A percentile compares a stretch with the other conserved stretches of the same genome.
Evolutionary conservation across 2,329 filamentous ascomycete species (phyloP).

Genomic region (Talaromyces atroroseus): DNA sequence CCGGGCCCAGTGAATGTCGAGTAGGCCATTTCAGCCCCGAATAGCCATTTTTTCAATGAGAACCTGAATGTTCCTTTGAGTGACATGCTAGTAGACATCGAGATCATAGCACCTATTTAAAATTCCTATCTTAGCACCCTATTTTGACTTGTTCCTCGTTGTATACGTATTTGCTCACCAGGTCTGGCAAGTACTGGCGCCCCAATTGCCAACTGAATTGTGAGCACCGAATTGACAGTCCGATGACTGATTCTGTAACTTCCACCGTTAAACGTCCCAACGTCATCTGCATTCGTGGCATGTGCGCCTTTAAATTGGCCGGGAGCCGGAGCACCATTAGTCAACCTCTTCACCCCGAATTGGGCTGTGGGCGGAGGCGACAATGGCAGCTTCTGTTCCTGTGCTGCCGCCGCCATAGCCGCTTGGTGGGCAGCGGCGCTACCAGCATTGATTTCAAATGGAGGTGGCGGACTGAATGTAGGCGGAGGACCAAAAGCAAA

Average conservation of each 20-base stretch:
- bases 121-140: neutral
- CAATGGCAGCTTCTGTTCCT: conserved; percentile 72
- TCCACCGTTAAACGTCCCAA: conserved; percentile 95
- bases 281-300: conserved; percentile 67
- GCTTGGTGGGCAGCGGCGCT: conserved; percentile 35
- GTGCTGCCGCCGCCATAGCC: conserved; percentile 77
- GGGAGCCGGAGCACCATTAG: conserved; percentile 39
- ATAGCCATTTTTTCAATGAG: conserved; percentile 82
- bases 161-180: conserved; percentile 39
- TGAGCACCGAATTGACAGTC: conserved; percentile 85
- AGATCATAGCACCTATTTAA: conserved; percentile 71
- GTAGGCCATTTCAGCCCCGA: conserved; percentile 69
- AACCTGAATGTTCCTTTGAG: conserved; percentile 81
- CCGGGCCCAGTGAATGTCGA: conserved; percentile 85
- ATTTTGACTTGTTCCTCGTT: neutral
- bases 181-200: conserved; percentile 79
- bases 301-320: conserved; percentile 60
- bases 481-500: neutral
- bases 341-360: conserved; percentile 11
- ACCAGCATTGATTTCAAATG: conserved; percentile 7
- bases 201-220: conserved; percentile 82
- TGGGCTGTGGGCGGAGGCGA: conserved; percentile 17
- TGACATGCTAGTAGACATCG: conserved; percentile 84
- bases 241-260: conserved; percentile 90
- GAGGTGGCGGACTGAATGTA: conserved; percentile 7